These are phyloP conservation scores for Neofusicoccum umdonicola DNA, from an alignment of 2,329 filamentous ascomycete species.

Conservation along the genomic window DNA sequence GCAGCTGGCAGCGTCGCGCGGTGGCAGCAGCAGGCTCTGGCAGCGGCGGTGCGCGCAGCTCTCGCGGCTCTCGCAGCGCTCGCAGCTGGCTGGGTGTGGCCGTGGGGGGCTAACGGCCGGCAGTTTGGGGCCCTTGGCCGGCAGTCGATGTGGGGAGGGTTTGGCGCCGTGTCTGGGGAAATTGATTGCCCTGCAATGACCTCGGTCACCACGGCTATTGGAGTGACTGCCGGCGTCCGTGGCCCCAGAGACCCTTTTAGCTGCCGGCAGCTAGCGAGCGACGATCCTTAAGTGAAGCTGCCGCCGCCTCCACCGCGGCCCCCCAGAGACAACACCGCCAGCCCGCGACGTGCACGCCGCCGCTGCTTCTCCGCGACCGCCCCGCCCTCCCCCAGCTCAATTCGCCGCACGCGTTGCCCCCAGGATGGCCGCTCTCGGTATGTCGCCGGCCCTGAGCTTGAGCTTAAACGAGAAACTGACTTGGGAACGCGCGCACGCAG, in stretches of 20 bases:
- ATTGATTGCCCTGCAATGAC: neutral
- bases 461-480: neutral
- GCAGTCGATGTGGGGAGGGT: constrained; percentile 7
- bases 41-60: no score
- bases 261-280: neutral
- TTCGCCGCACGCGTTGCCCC: neutral
- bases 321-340: no score
- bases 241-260: neutral
- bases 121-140: neutral
- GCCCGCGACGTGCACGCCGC: neutral
- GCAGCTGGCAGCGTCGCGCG: neutral
- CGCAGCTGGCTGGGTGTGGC: no score
- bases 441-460: neutral
- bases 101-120: neutral
- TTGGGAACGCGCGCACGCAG: neutral
- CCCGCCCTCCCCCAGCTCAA: neutral
- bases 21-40: no score
- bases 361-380: neutral
- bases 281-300: neutral
- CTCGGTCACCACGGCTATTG: constrained; percentile 11
- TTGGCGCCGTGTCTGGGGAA: constrained; percentile 5
- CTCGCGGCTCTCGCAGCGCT: no score
- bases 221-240: neutral
- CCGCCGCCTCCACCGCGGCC: neutral
- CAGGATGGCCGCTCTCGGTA: neutral